Evolutionary conservation across 352 stramenopile species (phyloP), one percentile per base, ranked within the genome.

Genomic region (Globisporangium camurandrum): DNA sequence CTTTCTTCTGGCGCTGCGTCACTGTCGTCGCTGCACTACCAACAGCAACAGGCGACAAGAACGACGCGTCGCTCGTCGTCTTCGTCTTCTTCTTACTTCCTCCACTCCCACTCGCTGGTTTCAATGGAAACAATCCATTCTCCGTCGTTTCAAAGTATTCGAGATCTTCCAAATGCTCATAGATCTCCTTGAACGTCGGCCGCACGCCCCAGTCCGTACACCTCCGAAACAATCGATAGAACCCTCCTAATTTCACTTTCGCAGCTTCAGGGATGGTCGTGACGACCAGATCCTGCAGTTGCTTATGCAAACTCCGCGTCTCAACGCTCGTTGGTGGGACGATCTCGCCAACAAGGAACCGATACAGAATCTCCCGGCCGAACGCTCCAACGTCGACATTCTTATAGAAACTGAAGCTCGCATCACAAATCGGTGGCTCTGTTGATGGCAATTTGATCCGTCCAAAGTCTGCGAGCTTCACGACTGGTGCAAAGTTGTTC

Each of bases 391-490:
- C 64, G 58, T 93, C 81, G 30, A 65, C 80, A 62, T 93, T 93
- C 50, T 93, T 93, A 62, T 69, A 78, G 40, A 93, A 93, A 46
- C 81, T 93, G 46, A 93, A 90, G 16, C 61, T 63, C 17, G 64
- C 71, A 27, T 80, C 71, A 12, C 90, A 69, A 27, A 93, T 84
- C 48, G 75, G 71, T 16, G 81, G 78, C 54, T 93, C 81, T 11
- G 67, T 56, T 20, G 73, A 63, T 3, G 73, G 75, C 3, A 79
- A 66, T 33, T 84, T 84, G 60, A 93, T 86, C 54, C 81, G 81
- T 4, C 81, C 78, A 54, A 93, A 90, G 55, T 93, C 81, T 14
- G 78, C 88, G 10, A 93, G 71, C 42, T 93, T 93, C 34, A 89
- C 76, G 17, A 88, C 70, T 2, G 81, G 81, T 46, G 87, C 78